A percentile compares a stretch with the other conserved stretches of the same genome.
Evolutionary conservation across 192 early-diverging fungal species (phyloP).

Genomic region (Rhizophagus prolifer): DNA sequence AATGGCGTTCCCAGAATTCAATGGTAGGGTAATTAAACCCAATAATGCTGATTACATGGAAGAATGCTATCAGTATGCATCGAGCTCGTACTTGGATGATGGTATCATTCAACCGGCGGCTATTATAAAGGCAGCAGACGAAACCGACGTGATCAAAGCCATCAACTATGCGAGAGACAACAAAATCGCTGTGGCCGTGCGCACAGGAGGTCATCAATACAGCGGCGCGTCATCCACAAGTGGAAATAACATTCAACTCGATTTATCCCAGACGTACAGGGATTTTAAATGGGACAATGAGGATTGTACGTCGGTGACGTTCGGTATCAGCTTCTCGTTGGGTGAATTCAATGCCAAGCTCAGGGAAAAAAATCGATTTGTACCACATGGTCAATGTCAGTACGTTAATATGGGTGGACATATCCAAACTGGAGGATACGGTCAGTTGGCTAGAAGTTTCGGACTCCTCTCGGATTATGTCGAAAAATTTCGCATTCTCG

Average conservation of each 20-base stretch:
- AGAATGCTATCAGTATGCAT: conserved; percentile 30
- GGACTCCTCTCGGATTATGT: conserved; percentile 41
- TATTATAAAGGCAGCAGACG: conserved; percentile 31
- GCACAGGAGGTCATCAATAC: conserved; percentile 40
- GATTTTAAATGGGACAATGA: conserved; percentile 34
- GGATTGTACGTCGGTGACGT: conserved; percentile 29
- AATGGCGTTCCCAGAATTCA: conserved; percentile 21
- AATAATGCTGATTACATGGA: conserved; percentile 16
- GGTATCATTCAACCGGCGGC: conserved; percentile 22
- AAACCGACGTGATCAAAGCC: conserved; percentile 33
- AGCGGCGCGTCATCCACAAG: conserved; percentile 33
- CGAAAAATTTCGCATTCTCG: conserved; percentile 40
- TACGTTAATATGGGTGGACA: conserved; percentile 36
- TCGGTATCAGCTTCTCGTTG: conserved; percentile 32
- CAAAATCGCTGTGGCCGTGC: conserved; percentile 32
- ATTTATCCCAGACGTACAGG: conserved; percentile 34
- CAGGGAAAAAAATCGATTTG: conserved; percentile 28
- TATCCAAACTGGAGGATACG: conserved; percentile 40
- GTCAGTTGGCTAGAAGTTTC: conserved; percentile 35
- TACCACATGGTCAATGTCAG: conserved; percentile 33
- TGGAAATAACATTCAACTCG: conserved; percentile 36
- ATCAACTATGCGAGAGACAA: conserved; percentile 31
- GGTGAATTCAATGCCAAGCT: conserved; percentile 34
- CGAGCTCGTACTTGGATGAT: conserved; percentile 20
- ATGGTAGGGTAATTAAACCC: conserved; percentile 16